Conservation (phyloP, 2,329 filamentous ascomycete species). For the Orbilia quercus region DNA sequence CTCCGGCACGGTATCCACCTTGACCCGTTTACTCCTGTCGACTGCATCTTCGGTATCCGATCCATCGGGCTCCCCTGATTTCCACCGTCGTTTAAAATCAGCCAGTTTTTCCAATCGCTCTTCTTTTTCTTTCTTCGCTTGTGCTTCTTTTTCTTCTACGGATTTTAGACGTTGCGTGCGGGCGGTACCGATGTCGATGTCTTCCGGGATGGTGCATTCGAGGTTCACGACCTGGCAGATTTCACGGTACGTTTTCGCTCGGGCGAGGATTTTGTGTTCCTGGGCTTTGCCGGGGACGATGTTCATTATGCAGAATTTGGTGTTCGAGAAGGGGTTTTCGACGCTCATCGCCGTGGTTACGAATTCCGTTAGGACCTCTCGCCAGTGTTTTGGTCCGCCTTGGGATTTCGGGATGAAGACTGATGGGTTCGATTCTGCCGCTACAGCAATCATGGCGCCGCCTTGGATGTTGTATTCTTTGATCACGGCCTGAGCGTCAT, state of each 20-base stretch:
- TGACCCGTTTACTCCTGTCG: conserved; percentile 25
- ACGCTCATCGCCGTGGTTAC: conserved; percentile 77
- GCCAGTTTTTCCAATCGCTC: conserved; percentile 55
- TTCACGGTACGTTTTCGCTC: conserved; percentile 77
- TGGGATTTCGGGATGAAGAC: conserved; percentile 78
- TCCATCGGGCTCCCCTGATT: conserved; percentile 58
- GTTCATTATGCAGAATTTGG: conserved; percentile 76
- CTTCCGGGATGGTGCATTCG: conserved; percentile 72
- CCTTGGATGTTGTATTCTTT: conserved; percentile 86
- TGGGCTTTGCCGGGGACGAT: conserved; percentile 86
- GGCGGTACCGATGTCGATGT: conserved; percentile 69
- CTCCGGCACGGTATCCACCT: conserved; percentile 18
- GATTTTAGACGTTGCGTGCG: conserved; percentile 40
- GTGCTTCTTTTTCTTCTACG: conserved; percentile 39
- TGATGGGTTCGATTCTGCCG: conserved; percentile 89
- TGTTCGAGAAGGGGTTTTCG: conserved; percentile 90
- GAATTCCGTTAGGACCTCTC: conserved; percentile 80
- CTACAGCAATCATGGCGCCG: conserved; percentile 90
- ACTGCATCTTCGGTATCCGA: neutral
- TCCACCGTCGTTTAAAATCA: conserved; percentile 62
- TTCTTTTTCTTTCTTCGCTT: conserved; percentile 47
- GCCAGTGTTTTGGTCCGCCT: conserved; percentile 78
- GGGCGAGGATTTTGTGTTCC: conserved; percentile 72
- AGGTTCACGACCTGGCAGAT: conserved; percentile 75
- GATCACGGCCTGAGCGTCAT: conserved; percentile 77